Evolutionary conservation across 2,329 filamentous ascomycete genomes (phyloP), one percentile per base, ranked within the genome.

Genomic region (Paraphaeosphaeria minitans): DNA sequence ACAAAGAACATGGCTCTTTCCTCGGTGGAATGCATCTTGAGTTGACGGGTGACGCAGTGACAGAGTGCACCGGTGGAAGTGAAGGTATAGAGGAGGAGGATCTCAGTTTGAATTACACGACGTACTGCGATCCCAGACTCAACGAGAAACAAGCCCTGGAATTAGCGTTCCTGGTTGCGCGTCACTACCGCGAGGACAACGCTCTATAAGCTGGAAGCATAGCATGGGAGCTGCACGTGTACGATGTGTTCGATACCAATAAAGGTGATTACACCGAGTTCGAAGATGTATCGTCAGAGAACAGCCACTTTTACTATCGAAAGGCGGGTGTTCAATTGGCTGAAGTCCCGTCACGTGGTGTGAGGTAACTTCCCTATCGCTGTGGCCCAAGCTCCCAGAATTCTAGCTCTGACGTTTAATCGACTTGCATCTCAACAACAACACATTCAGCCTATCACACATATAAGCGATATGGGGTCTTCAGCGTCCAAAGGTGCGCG

Each of bases 121-220:
- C 90, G 39, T 98, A 94, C 81, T 99, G 95, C 76, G 95, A 99
- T 76, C 95, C 95, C 5, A 82, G 95, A 24, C 80, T 99, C 66
- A 99, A 99, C 73, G 95, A 98, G 84, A 97, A 98, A 81, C 95
- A 99, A 81, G 93, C 95, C 0, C 83, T 99, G 14, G 95, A 99
- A 81, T 78, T 98, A 75, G 93, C 95, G 0, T 99, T 99, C 77
- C 79, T 98, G 70, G 89, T 99, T 49, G 95, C 95, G 0, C 92
- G 92, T 5, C 91, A 93, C 71, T 95, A 87, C 70, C 78, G 85
- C 13, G 81, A 83, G 46, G 79, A 82, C 50, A 66, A 58, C 33
- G 59, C 61, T 31, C 60, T 66, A 4, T 66, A 42, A 59, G 39
- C 13, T 22, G n/a, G 31, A 37, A 22, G 31, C 24, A 12, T 42